phyloP scores from a whole-genome alignment of 2,329 filamentous ascomycete genomes.

The Alternaria sp. region DNA sequence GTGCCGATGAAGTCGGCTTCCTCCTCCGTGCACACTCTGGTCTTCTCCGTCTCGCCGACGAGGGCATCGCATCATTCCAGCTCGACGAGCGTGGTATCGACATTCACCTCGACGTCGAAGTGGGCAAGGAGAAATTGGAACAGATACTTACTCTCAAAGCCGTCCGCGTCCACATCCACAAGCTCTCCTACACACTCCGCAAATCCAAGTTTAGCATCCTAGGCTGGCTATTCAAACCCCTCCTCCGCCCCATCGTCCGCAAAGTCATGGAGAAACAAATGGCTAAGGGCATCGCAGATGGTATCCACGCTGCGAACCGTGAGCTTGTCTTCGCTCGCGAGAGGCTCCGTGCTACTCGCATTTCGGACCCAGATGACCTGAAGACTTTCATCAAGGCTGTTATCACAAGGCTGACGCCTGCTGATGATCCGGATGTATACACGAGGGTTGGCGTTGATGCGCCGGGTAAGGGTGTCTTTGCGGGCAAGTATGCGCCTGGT shows the following conservation, averaged over 20 bases:
- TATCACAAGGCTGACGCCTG: constrained; percentile 75
- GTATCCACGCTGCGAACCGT: constrained; percentile 77
- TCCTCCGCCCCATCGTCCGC: constrained; percentile 81
- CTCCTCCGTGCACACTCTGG: constrained; percentile 83
- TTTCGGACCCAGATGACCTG: constrained; percentile 80
- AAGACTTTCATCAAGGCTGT: constrained; percentile 85
- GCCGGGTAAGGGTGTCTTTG: constrained; percentile 72
- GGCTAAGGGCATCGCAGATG: constrained; percentile 72
- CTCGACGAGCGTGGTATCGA: constrained; percentile 89
- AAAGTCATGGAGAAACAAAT: constrained; percentile 82
- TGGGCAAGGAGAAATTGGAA: constrained; percentile 79
- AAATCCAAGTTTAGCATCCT: constrained; percentile 79
- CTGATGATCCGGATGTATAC: constrained; percentile 78
- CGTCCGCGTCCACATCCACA: constrained; percentile 84
- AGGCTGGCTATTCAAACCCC: constrained; percentile 82
- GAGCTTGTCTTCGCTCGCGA: constrained; percentile 89
- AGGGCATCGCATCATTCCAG: constrained; percentile 84
- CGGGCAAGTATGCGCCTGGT: constrained; percentile 84
- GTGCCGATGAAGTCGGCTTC: constrained; percentile 88
- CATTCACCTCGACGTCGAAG: constrained; percentile 82
- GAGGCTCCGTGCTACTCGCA: constrained; percentile 82
- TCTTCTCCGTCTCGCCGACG: constrained; percentile 76
- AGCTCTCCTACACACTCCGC: constrained; percentile 79
- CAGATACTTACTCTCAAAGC: constrained; percentile 79
- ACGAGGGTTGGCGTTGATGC: constrained; percentile 73